Conservation (phyloP, 768 basidiomycete species). For the Boletus tylopilopsis region DNA sequence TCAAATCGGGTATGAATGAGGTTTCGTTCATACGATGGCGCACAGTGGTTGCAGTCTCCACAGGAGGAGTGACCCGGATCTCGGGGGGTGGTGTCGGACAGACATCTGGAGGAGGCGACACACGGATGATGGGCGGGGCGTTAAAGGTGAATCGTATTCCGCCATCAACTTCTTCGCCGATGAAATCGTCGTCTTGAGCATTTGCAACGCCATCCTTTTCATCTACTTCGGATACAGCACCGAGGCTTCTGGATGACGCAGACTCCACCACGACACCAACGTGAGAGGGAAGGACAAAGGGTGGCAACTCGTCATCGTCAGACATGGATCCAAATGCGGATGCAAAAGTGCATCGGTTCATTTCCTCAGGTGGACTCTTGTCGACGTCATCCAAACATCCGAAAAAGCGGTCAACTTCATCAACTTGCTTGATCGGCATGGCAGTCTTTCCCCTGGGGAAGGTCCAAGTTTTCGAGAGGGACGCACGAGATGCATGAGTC, state of each 20-base stretch:
- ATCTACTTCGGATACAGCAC: slow-evolving; percentile 42
- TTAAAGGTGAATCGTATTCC: slow-evolving; percentile 76
- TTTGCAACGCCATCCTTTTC: slow-evolving; percentile 27
- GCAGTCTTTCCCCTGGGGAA: slow-evolving; percentile 44
- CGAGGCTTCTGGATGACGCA: slow-evolving; percentile 28
- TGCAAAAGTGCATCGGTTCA: slow-evolving; percentile 58
- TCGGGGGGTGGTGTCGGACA: slow-evolving; percentile 28
- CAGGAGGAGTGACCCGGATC: slow-evolving; percentile 21
- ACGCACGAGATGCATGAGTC: slow-evolving; percentile 33
- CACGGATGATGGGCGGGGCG: slow-evolving; percentile 41
- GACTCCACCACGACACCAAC: slow-evolving; percentile 41
- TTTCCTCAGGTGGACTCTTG: slow-evolving; percentile 49
- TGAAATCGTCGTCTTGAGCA: slow-evolving; percentile 45
- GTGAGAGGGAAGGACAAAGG: slow-evolving; percentile 46
- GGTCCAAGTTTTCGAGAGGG: slow-evolving; percentile 67
- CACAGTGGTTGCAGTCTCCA: slow-evolving; percentile 20
- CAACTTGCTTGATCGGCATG: slow-evolving; percentile 23
- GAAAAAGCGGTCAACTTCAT: slow-evolving; percentile 75
- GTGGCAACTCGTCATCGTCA: slow-evolving; percentile 47
- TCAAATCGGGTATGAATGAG: slow-evolving; percentile 3
- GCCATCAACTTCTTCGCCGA: slow-evolving; percentile 55
- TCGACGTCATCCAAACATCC: slow-evolving; percentile 59
- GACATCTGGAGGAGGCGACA: slow-evolving; percentile 25
- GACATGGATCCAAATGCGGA: slow-evolving; percentile 44
- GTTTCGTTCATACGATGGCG: slow-evolving; percentile 2